Evolutionary conservation across 345 rosid genomes (phyloP).

Genomic region (Dipteronia sinensis): DNA sequence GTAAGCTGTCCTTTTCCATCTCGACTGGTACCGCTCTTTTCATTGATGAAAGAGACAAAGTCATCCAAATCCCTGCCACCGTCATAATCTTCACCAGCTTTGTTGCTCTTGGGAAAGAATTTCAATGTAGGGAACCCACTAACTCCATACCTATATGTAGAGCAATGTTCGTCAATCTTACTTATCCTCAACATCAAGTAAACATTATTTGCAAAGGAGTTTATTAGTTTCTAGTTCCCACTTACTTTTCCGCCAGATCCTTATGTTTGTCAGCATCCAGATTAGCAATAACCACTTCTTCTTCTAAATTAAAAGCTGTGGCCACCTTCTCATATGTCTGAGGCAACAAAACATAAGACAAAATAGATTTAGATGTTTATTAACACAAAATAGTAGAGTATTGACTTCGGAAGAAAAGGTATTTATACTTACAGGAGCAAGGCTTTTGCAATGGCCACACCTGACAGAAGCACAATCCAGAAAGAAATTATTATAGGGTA

Average conservation of each 20-base stretch:
- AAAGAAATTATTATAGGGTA: constrained; percentile 11
- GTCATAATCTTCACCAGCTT: constrained; percentile 91
- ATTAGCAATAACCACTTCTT: constrained; percentile 85
- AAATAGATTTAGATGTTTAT: constrained; percentile 4
- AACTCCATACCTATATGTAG: constrained; percentile 66
- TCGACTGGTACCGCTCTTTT: constrained; percentile 78
- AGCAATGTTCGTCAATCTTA: constrained; percentile 1
- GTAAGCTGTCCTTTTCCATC: constrained; percentile 89
- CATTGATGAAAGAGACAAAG: constrained; percentile 86
- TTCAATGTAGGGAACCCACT: constrained; percentile 93
- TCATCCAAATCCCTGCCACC: constrained; percentile 92
- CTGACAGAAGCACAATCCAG: constrained; percentile 44
- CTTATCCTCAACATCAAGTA: not conserved
- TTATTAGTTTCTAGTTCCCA: not conserved
- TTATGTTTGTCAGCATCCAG: constrained; percentile 87
- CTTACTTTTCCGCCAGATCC: constrained; percentile 86
- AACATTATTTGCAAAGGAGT: not conserved
- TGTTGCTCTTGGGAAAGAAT: constrained; percentile 88
- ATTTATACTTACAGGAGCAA: constrained; percentile 82
- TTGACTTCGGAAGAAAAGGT: not conserved
- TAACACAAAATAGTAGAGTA: not conserved
- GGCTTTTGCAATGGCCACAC: constrained; percentile 99
- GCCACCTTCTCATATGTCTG: constrained; percentile 95
- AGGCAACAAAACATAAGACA: constrained; percentile 9
- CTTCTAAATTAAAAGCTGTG: constrained; percentile 71